Percentiles rank a stretch among this genome's conserved stretches.
phyloP scores from a whole-genome alignment of 495 filamentous ascomycete genomes.

The Neurospora pannonica region DNA sequence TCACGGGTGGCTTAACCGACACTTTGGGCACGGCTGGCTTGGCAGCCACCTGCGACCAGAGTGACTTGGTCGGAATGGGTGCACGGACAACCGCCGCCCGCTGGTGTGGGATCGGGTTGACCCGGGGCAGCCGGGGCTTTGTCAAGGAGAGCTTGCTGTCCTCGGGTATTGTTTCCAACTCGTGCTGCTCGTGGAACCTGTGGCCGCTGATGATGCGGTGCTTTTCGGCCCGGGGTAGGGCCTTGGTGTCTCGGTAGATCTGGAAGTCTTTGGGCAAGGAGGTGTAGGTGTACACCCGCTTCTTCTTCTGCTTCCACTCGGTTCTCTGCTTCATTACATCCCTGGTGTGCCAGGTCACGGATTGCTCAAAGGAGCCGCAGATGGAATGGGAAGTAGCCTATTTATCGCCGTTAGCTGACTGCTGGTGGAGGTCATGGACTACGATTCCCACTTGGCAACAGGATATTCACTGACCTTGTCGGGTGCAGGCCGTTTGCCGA shows the following conservation, averaged over 20 bases:
- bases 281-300: background rate
- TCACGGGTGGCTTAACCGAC: background rate
- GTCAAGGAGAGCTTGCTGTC: background rate
- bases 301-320: background rate
- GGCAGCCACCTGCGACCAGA: background rate
- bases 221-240: background rate
- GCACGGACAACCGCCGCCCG: background rate
- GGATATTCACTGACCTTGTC: background rate
- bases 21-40: background rate
- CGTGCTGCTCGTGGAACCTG: background rate
- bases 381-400: background rate
- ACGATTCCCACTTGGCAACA: background rate
- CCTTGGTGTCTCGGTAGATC: background rate
- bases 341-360: background rate
- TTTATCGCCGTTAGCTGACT: background rate
- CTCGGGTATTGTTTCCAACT: background rate
- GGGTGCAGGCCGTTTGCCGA: background rate
- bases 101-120: background rate
- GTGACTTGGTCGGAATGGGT: background rate
- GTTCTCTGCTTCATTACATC: background rate
- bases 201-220: background rate
- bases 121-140: background rate
- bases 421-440: background rate
- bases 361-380: no score
- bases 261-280: no score